Evolutionary conservation across 768 basidiomycete genomes (phyloP), one percentile per base, ranked within the genome.

Genomic region (Guyanaporus albipodus): DNA sequence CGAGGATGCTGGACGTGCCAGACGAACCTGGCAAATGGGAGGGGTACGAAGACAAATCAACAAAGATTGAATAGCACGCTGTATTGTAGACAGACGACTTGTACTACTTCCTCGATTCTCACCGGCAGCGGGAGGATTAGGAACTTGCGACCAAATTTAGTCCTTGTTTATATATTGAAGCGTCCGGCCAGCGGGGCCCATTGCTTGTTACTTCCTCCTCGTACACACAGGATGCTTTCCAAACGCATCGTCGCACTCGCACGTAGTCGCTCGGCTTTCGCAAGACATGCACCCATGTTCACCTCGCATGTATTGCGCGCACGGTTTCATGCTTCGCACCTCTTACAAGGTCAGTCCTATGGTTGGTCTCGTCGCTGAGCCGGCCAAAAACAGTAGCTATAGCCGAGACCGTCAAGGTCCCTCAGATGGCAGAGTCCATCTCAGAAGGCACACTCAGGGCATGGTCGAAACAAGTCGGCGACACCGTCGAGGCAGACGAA

Each of bases 361-460:
- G 50, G 52, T 56, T 57, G 52, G 38, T 44, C 23, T 35, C 8
- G n/a, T 27, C 31, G 7, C 19, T 32, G 32, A 14, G 14, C 40
- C 18, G 50, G 40, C 28, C 24, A 19, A 48, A 41, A n/a, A 44
- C 38, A 40, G 24, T 44, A n/a, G n/a, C 44, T 55, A n/a, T 52
- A 87, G 86, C 83, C 47, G 87, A 94, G 71, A 91, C 85, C 45
- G 79, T 97, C 54, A 91, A 95, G 72, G 93, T 97, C 31, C 93
- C 93, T 15, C 88, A 92, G 68, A 95, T 97, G 91, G 91, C 95
- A 22, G 94, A 97, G 67, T 97, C 94, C 51, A 97, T 98, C 69
- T 90, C 91, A 29, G 95, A 99, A 68, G 95, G 95, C 28, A 98
- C 95, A 5, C 75, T 99, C 42, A 96, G 93, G 72, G 76, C 87